Evolutionary conservation across 306 rosid species (phyloP).

Genomic region (Pyrus bretschneideri): DNA sequence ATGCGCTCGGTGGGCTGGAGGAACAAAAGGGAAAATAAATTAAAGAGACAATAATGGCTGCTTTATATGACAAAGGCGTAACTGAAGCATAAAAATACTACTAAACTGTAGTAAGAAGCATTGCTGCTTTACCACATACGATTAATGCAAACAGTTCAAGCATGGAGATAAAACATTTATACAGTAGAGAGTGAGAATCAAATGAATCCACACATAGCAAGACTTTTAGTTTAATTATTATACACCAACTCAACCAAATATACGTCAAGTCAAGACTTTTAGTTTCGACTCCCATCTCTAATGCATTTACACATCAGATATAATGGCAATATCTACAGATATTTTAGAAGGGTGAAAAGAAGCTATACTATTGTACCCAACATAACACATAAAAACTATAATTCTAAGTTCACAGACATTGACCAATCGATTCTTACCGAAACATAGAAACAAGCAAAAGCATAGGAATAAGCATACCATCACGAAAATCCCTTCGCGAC

Average conservation of each 20-base stretch:
- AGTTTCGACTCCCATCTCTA: neutral
- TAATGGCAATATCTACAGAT: neutral
- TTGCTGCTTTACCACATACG: neutral
- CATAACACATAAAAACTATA: neutral
- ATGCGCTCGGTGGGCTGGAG: constrained; percentile 81
- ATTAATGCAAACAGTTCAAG: neutral
- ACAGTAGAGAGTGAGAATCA: neutral
- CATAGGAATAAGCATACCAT: constrained; percentile 45
- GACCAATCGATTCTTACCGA: neutral
- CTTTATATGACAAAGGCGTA: no score
- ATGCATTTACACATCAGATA: neutral
- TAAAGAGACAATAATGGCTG: neutral
- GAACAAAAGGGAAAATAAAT: constrained; percentile 2
- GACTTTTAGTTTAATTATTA: neutral
- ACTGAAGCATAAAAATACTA: no score
- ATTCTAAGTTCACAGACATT: neutral
- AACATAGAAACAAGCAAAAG: constrained; percentile 1
- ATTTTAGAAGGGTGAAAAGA: neutral
- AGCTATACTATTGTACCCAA: neutral
- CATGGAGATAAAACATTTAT: neutral
- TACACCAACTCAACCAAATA: neutral
- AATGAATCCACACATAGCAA: neutral
- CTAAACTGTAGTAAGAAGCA: no score
- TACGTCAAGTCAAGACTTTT: neutral
- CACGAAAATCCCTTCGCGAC: constrained; percentile 77